Evolutionary conservation across 169 alveolate genomes (phyloP).

Genomic region (Plasmodium billcollinsi): DNA sequence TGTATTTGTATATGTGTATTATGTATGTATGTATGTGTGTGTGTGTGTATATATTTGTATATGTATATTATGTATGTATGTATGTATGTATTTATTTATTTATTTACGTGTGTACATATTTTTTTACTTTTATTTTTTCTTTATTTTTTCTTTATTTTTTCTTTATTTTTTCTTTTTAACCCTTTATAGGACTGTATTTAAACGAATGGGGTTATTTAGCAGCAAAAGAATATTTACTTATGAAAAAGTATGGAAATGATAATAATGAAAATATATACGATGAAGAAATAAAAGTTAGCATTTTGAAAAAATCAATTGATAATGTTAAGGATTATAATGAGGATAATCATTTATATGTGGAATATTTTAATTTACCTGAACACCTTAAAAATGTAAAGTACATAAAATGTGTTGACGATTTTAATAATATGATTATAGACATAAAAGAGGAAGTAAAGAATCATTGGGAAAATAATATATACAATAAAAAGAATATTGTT

Average conservation of each 20-base stretch:
- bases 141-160: not conserved
- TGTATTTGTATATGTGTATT: not conserved
- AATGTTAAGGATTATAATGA: not conserved
- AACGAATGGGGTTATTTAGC: conserved; percentile 55
- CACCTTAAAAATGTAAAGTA: conserved; percentile 34
- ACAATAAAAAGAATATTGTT: conserved; percentile 11
- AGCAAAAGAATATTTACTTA: conserved; percentile 33
- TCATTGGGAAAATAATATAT: conserved; percentile 54
- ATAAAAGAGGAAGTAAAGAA: conserved; percentile 22
- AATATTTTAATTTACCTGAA: conserved; percentile 53
- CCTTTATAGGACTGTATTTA: conserved; percentile 17
- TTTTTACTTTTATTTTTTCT: not conserved
- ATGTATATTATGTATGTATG: not conserved
- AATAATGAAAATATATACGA: not conserved
- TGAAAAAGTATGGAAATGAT: not conserved
- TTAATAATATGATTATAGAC: conserved; percentile 19
- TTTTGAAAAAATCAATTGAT: not conserved
- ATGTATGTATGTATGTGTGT: not conserved
- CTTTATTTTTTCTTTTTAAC: not conserved
- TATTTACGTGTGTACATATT: not conserved
- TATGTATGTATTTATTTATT: not conserved
- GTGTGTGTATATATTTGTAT: not conserved
- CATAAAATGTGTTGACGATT: conserved; percentile 11
- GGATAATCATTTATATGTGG: not conserved
- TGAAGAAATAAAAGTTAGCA: not conserved